Evolutionary conservation across 2,329 filamentous ascomycete species (phyloP), one percentile per base, ranked within the genome.

Genomic region (Colletotrichum chrysophilum): DNA sequence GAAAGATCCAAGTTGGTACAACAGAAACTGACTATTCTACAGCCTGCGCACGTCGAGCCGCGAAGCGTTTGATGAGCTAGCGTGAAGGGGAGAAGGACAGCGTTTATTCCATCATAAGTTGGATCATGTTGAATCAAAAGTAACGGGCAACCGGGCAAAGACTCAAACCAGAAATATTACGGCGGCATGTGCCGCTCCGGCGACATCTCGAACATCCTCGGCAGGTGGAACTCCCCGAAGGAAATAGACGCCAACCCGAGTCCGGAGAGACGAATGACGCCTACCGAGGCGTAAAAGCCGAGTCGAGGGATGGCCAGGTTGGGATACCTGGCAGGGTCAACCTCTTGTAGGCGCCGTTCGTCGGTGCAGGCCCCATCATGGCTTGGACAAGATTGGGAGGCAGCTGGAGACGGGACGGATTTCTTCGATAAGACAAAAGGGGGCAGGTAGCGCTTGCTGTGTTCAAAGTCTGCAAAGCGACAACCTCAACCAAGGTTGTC

Each of bases 41-140:
- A 91, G 89, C 90, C 90, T 76, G 89, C 90, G 26, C 87, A 85
- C 78, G 87, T 91, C 55, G 87, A 90, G 70, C 89, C 90, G 58
- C 90, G 91, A 81, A 91, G 90, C 81, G 88, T 91, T 79, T 90
- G 71, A 76, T 76, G 70, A 73, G 65, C 26, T 34, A 58, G 34
- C 14, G 43, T 24, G 62, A n/a, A 38, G 73, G 69, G 69, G 62
- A 75, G 73, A 72, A 56, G 73, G 73, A 72, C 62, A 67, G 52
- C 69, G 55, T 30, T 60, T 67, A 36, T 52, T 74, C 60, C 62
- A 67, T 58, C 64, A 26, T 60, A 30, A 38, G 43, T 66, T 74
- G 74, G 70, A 69, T 74, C 34, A 68, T 61, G 26, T 73, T 66
- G 73, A 60, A 65, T 69, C 73, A 74, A 43, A 76, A 76, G 43